Evolutionary conservation across 2,329 filamentous ascomycete genomes (phyloP).

Genomic region (Capronia epimyces): DNA sequence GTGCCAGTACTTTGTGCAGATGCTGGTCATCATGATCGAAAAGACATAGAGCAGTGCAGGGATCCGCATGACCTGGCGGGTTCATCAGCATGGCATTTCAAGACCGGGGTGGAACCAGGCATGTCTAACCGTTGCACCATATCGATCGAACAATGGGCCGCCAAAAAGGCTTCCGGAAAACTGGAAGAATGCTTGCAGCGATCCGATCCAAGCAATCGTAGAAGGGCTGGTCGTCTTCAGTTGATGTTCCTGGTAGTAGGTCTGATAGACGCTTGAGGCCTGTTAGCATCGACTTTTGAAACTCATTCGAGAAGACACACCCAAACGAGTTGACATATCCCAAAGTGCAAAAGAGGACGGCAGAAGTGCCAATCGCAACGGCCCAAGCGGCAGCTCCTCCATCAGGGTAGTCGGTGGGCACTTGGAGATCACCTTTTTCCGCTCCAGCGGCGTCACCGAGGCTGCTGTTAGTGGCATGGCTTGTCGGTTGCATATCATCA

Average conservation of each 20-base stretch:
- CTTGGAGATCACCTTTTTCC: too few relatives aligned
- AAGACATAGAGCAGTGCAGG: slow-evolving; percentile 18
- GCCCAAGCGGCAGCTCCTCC: slow-evolving; percentile 75
- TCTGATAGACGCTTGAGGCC: slow-evolving; percentile 73
- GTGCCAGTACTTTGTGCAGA: slow-evolving; percentile 48
- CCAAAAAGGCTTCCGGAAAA: slow-evolving; percentile 82
- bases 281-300: too few relatives aligned
- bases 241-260: slow-evolving; percentile 69
- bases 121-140: slow-evolving; percentile 18
- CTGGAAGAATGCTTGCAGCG: slow-evolving; percentile 71
- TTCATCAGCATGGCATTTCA: too few relatives aligned
- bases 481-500: too few relatives aligned
- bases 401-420: too few relatives aligned
- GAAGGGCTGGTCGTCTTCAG: slow-evolving; percentile 62
- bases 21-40: slow-evolving; percentile 28
- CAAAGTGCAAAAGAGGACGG: slow-evolving; percentile 68
- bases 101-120: background rate
- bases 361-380: slow-evolving; percentile 76
- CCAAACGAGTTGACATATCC: slow-evolving; percentile 40
- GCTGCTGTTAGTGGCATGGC: too few relatives aligned
- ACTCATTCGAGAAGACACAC: too few relatives aligned
- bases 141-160: slow-evolving; percentile 73
- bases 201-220: slow-evolving; percentile 80
- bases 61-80: slow-evolving; percentile 52
- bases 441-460: too few relatives aligned